These are phyloP conservation scores for Falciphora oryzae DNA, from an alignment of 2,329 filamentous ascomycete genomes.

Conservation along the genomic window DNA sequence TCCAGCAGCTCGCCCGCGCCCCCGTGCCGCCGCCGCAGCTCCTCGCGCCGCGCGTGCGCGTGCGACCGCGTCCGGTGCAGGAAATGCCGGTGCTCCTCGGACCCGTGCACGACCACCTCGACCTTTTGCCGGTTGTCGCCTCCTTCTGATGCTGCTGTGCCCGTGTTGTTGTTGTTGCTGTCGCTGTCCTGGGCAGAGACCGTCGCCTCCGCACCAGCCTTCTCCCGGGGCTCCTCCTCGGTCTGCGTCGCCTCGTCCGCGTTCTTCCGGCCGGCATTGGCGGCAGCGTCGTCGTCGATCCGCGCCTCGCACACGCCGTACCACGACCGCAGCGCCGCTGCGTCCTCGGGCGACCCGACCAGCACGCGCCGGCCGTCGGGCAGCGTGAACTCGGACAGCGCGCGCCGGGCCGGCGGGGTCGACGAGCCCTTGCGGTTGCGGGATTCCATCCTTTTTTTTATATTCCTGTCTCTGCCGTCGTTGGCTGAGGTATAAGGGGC, in stretches of 20 bases:
- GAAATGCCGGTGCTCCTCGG: constrained; percentile 37
- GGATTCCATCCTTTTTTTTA: constrained; percentile 3
- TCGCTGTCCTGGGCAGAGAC: too few species aligned
- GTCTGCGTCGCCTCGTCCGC: constrained; percentile 2
- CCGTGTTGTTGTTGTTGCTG: too few species aligned
- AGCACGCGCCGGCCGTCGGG: constrained; percentile 52
- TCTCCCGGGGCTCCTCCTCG: neutral
- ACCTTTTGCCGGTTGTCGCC: constrained; percentile 38
- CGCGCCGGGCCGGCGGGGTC: constrained; percentile 23
- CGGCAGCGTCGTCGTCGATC: neutral
- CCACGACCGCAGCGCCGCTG: constrained; percentile 38
- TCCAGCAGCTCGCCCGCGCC: constrained; percentile 36
- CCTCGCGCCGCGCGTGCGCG: constrained; percentile 41
- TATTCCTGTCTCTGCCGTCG: too few species aligned
- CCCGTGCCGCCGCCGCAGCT: constrained; percentile 39
- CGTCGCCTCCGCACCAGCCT: neutral
- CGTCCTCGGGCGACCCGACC: constrained; percentile 51
- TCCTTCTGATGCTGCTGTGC: constrained; percentile 13
- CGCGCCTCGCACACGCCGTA: constrained; percentile 22
- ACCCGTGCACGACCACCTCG: constrained; percentile 54
- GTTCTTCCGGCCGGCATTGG: neutral
- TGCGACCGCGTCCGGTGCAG: constrained; percentile 46
- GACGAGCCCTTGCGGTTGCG: neutral
- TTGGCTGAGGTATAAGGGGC: too few species aligned
- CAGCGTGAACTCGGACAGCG: constrained; percentile 46